phyloP scores from a whole-genome alignment of 2,329 filamentous ascomycete species.

The Cladophialophora immunda region DNA sequence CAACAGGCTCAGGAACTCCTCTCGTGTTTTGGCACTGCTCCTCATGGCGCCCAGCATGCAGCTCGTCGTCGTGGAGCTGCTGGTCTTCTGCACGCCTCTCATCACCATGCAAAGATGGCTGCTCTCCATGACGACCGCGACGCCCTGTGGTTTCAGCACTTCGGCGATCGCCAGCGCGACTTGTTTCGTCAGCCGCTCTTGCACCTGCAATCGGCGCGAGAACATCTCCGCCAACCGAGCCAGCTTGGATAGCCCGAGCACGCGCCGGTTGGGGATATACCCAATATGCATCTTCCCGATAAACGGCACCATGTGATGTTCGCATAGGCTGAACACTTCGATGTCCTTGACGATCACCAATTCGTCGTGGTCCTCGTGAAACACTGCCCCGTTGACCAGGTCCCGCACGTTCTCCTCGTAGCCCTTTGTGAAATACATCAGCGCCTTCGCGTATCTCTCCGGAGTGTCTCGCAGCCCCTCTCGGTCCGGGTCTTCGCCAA shows the following conservation, averaged over 20 bases:
- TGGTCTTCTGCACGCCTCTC: slow-evolving; percentile 95
- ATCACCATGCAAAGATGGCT: slow-evolving; percentile 98
- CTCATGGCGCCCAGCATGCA: slow-evolving; percentile 98
- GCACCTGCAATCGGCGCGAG: slow-evolving; percentile 88
- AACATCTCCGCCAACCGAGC: slow-evolving; percentile 98
- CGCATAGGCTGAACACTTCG: slow-evolving; percentile 91
- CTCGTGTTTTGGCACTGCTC: slow-evolving; percentile 88
- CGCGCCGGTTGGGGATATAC: slow-evolving; percentile 90
- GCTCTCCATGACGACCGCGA: slow-evolving; percentile 97
- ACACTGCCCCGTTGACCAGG: slow-evolving; percentile 92
- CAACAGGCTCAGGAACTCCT: slow-evolving; percentile 90
- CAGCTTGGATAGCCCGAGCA: slow-evolving; percentile 94
- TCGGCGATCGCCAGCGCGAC: slow-evolving; percentile 94
- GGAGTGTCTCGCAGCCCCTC: slow-evolving; percentile 74
- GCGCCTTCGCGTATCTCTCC: slow-evolving; percentile 89
- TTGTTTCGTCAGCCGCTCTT: slow-evolving; percentile 95
- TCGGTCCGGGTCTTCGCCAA: slow-evolving; percentile 71
- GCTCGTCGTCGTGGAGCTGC: slow-evolving; percentile 87
- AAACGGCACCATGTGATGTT: slow-evolving; percentile 97
- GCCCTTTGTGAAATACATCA: slow-evolving; percentile 95
- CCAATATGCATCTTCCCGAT: slow-evolving; percentile 99
- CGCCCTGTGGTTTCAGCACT: slow-evolving; percentile 89
- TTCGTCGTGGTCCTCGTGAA: slow-evolving; percentile 96
- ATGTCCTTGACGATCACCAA: slow-evolving; percentile 98
- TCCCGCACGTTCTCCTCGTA: slow-evolving; percentile 94